Percentiles rank a stretch among this genome's conserved stretches.
Conservation (phyloP, 768 basidiomycete genomes). For the Candolleomyces efflorescens region DNA sequence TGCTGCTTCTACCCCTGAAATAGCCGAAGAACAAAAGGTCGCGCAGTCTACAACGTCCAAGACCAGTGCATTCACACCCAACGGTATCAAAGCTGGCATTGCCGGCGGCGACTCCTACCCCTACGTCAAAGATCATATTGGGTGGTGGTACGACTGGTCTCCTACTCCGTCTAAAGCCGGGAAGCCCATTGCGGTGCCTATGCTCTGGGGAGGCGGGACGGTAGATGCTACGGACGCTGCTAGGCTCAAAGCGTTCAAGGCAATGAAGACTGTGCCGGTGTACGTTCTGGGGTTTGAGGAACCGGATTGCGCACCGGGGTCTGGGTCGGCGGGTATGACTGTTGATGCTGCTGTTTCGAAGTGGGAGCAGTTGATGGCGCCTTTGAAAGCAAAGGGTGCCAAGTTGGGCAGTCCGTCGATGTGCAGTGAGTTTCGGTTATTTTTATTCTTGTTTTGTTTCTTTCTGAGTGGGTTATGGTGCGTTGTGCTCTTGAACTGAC, state of each 20-base stretch:
- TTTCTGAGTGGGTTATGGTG: background rate
- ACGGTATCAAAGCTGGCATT: constrained; percentile 42
- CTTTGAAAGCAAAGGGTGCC: constrained; percentile 35
- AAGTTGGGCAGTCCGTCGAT: constrained; percentile 42
- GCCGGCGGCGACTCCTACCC: constrained; percentile 41
- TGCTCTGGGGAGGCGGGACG: constrained; percentile 44
- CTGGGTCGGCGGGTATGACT: constrained; percentile 41
- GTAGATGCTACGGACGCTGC: constrained; percentile 34
- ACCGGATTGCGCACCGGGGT: constrained; percentile 41
- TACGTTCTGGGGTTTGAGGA: constrained; percentile 46
- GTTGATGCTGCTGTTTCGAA: constrained; percentile 34
- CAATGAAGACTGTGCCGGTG: constrained; percentile 26
- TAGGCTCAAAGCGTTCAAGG: constrained; percentile 33
- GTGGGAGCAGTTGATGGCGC: constrained; percentile 40
- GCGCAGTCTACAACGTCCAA: constrained; percentile 5
- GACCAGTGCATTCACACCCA: constrained; percentile 29
- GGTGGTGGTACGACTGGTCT: constrained; percentile 50
- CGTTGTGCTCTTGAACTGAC: background rate
- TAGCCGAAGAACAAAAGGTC: constrained; percentile 5
- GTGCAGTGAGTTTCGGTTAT: constrained; percentile 42
- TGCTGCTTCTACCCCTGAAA: too few relatives aligned
- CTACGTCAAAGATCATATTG: constrained; percentile 36
- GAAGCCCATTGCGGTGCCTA: constrained; percentile 37
- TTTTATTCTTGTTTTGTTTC: too few relatives aligned
- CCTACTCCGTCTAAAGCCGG: constrained; percentile 37